Conservation (phyloP, 164 flowering plant genomes). For the Stephania japonica region DNA sequence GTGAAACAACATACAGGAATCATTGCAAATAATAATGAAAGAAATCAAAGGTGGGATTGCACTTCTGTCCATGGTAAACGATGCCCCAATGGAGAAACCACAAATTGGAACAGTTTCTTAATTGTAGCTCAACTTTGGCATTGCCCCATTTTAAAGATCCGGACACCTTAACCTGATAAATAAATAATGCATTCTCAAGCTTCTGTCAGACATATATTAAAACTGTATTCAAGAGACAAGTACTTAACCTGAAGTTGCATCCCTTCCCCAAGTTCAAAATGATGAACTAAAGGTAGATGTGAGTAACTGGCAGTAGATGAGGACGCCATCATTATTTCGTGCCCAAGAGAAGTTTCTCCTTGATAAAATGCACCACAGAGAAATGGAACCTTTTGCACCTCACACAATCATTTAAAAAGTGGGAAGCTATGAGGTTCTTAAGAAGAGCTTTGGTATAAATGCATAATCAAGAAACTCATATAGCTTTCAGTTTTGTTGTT, state of each 20-base stretch:
- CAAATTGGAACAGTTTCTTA: constrained; percentile 26
- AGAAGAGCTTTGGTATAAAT: background rate
- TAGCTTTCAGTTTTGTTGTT: too few species aligned
- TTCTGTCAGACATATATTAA: background rate
- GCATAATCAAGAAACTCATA: background rate
- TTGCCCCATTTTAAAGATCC: constrained; percentile 25
- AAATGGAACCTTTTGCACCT: background rate
- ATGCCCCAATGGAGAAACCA: constrained; percentile 45
- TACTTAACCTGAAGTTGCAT: constrained; percentile 31
- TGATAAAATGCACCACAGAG: background rate
- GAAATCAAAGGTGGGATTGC: constrained; percentile 6
- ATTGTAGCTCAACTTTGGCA: constrained; percentile 31
- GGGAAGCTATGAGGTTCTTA: background rate
- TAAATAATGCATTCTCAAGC: background rate
- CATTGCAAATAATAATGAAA: background rate
- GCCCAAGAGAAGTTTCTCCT: background rate
- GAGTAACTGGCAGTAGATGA: constrained; percentile 10
- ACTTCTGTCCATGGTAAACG: constrained; percentile 33
- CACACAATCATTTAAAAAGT: constrained; percentile 2
- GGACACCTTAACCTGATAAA: constrained; percentile 27
- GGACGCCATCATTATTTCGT: constrained; percentile 16
- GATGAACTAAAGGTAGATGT: constrained; percentile 22
- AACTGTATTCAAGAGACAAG: background rate
- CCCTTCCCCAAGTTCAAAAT: constrained; percentile 32
- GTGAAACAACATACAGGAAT: background rate